Base-by-base conservation (phyloP, 1,284 basidiomycete species). In the Ustilago hordei region DNA sequence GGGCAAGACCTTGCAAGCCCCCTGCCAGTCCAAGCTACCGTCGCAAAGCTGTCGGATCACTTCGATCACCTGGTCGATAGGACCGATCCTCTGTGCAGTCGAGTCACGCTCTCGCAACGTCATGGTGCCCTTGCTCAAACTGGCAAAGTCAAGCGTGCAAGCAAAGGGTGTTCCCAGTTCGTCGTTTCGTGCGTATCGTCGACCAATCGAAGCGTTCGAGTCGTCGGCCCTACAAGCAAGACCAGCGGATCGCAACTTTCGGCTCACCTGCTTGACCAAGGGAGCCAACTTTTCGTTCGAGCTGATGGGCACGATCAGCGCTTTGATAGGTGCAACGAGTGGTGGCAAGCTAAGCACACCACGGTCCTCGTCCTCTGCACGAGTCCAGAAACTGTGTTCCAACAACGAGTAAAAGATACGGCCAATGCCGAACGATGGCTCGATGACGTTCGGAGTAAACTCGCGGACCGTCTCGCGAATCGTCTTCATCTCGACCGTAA, bases 121-220 rank as follows among this genome's bases (percentile, higher is more conserved):
- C 74, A 86, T 80, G 34, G 84, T 86, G 53, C 84, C 84, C 68
- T 84, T 84, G 64, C 64, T 68, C 93, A 87, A 87, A 94, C 95
- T 95, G 32, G 95, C 96, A 89, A 99, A 99, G 88, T 99, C 96
- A 73, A 99, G 90, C 6, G 97, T 99, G 79, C 95, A 90, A 61
- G 96, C 96, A 86, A 93, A 99, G 3, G 96, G 96, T 41, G 96
- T 99, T 79, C 96, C 96, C 50, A 99, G 91, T 88, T 99, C 97
- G 88, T 99, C 96, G 88, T 98, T 99, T 75, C 97, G 91, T 36
- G 97, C 91, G 87, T 99, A 99, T 43, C 97, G 93, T 88, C 94
- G 95, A 60, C 96, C 97, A 85, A 99, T 98, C 6, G 94, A 93
- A 47, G 93, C 92, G 84, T 92, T 93, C 38, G 95, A 98, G 87